phyloP scores from a whole-genome alignment of 176 grass and related monocot species.

The Olyra latifolia region DNA sequence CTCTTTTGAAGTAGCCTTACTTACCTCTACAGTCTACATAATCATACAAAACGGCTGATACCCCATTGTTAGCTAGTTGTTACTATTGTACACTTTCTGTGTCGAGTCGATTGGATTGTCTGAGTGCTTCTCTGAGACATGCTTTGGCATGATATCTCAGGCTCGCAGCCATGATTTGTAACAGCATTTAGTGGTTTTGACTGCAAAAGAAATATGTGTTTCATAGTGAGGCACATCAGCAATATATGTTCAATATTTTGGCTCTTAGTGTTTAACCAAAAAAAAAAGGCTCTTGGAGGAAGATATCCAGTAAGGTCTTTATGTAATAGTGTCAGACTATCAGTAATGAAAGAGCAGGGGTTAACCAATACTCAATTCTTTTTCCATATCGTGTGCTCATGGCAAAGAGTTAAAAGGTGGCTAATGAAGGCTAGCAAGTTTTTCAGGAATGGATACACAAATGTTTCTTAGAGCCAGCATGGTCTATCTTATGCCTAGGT shows the following conservation, averaged over 20 bases:
- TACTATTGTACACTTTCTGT: neutral
- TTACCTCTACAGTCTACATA: conserved; percentile 4
- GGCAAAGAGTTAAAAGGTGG: neutral
- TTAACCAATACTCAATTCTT: conserved; percentile 9
- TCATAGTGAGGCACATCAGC: neutral
- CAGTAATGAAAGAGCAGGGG: neutral
- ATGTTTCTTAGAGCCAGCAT: conserved; percentile 4
- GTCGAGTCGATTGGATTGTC: neutral
- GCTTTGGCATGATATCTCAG: neutral
- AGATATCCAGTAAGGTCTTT: neutral
- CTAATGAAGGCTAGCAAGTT: conserved; percentile 23
- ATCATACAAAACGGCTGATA: neutral
- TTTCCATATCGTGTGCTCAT: neutral
- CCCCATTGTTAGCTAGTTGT: neutral
- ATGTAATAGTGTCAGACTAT: conserved; percentile 1
- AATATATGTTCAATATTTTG: conserved; percentile 12
- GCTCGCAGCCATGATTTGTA: neutral
- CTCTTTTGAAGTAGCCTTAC: conserved; percentile 8
- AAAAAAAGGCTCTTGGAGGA: neutral
- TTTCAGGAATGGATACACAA: conserved; percentile 23
- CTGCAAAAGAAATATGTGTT: no score
- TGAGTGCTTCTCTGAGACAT: neutral
- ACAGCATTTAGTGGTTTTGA: conserved; percentile 19
- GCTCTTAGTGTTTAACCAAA: neutral
- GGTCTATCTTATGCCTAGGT: conserved; percentile 2